Conservation (phyloP, 2,329 filamentous ascomycete genomes). For the Coniochaeta hoffmannii region DNA sequence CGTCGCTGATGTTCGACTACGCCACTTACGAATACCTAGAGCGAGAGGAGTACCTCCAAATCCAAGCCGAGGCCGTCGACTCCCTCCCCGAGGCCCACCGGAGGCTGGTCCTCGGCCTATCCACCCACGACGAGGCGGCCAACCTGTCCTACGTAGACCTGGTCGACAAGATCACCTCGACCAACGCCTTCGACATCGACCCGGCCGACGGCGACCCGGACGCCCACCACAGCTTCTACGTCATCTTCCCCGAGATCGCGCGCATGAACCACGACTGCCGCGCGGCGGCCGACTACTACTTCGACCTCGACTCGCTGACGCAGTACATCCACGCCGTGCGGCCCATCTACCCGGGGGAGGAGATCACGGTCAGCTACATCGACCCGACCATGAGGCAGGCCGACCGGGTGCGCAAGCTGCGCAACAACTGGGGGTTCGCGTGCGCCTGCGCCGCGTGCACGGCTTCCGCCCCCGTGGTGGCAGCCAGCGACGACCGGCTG, state of each 20-base stretch:
- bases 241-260: constrained; percentile 32
- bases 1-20: constrained; percentile 31
- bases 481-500: constrained; percentile 30
- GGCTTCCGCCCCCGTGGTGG: constrained; percentile 15
- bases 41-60: constrained; percentile 15
- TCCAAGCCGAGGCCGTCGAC: constrained; percentile 24
- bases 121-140: constrained; percentile 20
- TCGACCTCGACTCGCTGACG: constrained; percentile 27
- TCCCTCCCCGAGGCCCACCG: constrained; percentile 23
- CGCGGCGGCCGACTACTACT: constrained; percentile 35
- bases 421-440: constrained; percentile 29
- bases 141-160: constrained; percentile 16
- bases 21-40: constrained; percentile 23
- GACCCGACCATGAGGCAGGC: constrained; percentile 23
- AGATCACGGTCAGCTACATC: constrained; percentile 36
- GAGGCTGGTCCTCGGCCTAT: constrained; percentile 25
- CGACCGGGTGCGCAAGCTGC: constrained; percentile 22
- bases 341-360: constrained; percentile 31
- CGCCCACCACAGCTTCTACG: constrained; percentile 23
- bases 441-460: constrained; percentile 32
- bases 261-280: constrained; percentile 38
- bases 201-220: constrained; percentile 19
- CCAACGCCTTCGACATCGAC: constrained; percentile 32
- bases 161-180: constrained; percentile 27
- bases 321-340: constrained; percentile 31